phyloP scores from a whole-genome alignment of 2,329 filamentous ascomycete genomes.

The Aspergillus bombycis region DNA sequence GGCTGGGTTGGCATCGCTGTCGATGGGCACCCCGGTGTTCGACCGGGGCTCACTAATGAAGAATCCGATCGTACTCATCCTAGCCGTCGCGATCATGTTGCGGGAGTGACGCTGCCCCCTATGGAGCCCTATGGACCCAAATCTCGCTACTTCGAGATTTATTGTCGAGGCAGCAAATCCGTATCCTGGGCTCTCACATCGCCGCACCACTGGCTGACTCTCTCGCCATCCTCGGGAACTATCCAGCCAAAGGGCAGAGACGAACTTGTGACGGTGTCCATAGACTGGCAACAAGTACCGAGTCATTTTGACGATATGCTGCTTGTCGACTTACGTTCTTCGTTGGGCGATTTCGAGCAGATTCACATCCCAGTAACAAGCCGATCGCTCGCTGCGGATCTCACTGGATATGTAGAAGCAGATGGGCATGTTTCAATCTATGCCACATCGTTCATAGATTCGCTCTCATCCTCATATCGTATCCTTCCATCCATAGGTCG shows the following conservation, averaged over 20 bases:
- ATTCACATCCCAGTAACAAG: background rate
- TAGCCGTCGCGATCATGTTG: background rate
- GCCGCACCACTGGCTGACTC: background rate
- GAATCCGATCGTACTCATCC: background rate
- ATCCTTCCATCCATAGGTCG: background rate
- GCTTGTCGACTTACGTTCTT: background rate
- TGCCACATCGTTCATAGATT: background rate
- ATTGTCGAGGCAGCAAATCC: background rate
- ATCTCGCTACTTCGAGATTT: background rate
- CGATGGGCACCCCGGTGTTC: background rate
- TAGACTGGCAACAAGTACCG: background rate
- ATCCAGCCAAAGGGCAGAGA: background rate
- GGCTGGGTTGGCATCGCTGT: background rate
- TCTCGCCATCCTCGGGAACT: background rate
- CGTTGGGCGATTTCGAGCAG: background rate
- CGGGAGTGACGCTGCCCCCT: background rate
- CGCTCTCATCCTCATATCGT: background rate
- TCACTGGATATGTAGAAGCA: background rate
- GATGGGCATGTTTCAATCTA: background rate
- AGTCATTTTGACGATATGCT: background rate
- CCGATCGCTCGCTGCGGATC: background rate
- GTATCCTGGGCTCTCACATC: background rate
- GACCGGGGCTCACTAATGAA: background rate
- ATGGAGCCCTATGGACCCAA: background rate
- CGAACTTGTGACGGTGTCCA: background rate